A percentile compares a stretch with the other conserved stretches of the same genome.
Evolutionary conservation across 2,329 filamentous ascomycete genomes (phyloP).

Genomic region (Botryotinia convoluta): DNA sequence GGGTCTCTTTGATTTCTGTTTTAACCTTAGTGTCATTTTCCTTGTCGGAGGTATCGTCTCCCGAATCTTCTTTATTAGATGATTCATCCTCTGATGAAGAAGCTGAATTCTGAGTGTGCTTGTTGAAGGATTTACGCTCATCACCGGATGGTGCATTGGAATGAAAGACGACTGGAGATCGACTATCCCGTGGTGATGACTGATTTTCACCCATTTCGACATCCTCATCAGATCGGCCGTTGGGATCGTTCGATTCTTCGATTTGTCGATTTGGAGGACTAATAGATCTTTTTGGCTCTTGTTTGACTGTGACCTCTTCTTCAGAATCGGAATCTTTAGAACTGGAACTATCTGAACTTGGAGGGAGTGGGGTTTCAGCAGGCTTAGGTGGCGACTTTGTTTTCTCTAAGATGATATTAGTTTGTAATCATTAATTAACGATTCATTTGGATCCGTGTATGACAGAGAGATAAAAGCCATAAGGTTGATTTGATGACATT

Average conservation of each 20-base stretch:
- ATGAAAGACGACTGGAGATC: conserved; percentile 34
- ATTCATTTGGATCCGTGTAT: neutral
- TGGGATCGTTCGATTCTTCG: neutral
- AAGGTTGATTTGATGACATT: neutral
- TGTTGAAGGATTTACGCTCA: neutral
- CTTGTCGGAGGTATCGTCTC: conserved; percentile 14
- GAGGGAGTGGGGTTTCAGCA: conserved; percentile 2
- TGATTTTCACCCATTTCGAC: conserved; percentile 27
- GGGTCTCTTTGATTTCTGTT: neutral
- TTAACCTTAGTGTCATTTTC: conserved; percentile 6
- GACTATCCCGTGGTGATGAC: conserved; percentile 32
- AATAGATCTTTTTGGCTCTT: neutral
- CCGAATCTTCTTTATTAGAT: conserved; percentile 11
- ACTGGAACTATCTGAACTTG: conserved; percentile 11
- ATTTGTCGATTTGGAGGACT: neutral
- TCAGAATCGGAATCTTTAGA: conserved; percentile 20
- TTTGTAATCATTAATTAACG: neutral
- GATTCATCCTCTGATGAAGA: conserved; percentile 8
- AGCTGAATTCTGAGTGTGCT: neutral
- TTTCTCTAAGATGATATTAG: conserved; percentile 12
- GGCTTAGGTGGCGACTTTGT: conserved; percentile 2
- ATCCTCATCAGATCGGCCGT: conserved; percentile 20
- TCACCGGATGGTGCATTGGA: conserved; percentile 15
- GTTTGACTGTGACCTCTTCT: conserved; percentile 16
- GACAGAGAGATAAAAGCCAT: neutral